Percentiles rank a stretch among this genome's conserved stretches.
Conservation (phyloP, 495 filamentous ascomycete genomes). For the Xylaria scruposa region DNA sequence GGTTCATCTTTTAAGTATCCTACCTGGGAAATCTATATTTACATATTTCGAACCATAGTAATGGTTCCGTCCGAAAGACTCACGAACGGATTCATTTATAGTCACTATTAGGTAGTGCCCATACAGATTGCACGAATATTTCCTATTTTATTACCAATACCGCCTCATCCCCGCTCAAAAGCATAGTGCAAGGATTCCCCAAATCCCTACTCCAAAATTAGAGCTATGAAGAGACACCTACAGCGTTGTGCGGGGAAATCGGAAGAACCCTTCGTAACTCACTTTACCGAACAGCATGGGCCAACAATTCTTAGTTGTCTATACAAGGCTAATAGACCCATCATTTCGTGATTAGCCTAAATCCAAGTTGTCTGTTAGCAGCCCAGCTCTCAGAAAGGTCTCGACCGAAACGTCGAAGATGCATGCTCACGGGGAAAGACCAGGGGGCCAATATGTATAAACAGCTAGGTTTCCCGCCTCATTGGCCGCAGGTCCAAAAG, state of each 20-base stretch:
- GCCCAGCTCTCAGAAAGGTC: neutral
- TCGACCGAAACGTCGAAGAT: neutral
- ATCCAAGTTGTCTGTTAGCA: neutral
- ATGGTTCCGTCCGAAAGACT: neutral
- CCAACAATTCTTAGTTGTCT: neutral
- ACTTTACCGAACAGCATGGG: slow-evolving; percentile 16
- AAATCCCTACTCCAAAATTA: slow-evolving; percentile 11
- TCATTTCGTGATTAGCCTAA: slow-evolving; percentile 22
- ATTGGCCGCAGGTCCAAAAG: neutral
- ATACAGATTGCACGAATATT: neutral
- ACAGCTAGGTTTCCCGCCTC: slow-evolving; percentile 24
- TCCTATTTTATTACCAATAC: neutral
- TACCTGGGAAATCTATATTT: neutral
- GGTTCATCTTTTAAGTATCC: neutral
- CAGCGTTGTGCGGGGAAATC: slow-evolving; percentile 13
- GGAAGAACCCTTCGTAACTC: slow-evolving; percentile 17
- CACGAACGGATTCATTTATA: neutral
- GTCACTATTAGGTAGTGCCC: neutral
- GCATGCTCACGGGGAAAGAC: neutral
- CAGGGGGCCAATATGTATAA: slow-evolving; percentile 25
- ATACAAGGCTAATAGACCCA: slow-evolving; percentile 14
- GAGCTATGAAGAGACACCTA: neutral
- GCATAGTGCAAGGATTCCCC: slow-evolving; percentile 4
- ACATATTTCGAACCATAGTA: neutral
- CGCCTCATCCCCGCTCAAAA: neutral